phyloP scores from a whole-genome alignment of 2,329 filamentous ascomycete genomes.

The Exophiala phaeomuriformis region DNA sequence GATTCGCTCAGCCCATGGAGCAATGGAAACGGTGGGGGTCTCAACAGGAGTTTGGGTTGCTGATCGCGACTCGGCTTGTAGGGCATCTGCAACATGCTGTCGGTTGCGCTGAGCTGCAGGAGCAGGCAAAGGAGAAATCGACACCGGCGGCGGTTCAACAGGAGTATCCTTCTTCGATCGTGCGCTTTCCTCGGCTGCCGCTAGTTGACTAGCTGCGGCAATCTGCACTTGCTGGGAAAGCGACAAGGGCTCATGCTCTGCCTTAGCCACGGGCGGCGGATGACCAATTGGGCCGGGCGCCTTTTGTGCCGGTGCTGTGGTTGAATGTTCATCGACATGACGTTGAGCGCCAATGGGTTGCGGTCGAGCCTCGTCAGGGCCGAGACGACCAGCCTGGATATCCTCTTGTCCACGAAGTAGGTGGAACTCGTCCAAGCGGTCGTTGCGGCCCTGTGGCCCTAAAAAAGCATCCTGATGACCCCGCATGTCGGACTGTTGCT shows the following conservation, averaged over 20 bases:
- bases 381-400: slow-evolving; percentile 29
- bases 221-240: slow-evolving; percentile 80
- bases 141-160: slow-evolving; percentile 62
- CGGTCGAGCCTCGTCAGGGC: slow-evolving; percentile 37
- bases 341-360: slow-evolving; percentile 33
- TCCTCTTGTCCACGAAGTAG: slow-evolving; percentile 68
- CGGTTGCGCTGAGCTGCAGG: slow-evolving; percentile 79
- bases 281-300: slow-evolving; percentile 15
- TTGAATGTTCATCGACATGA: slow-evolving; percentile 29
- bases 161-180: slow-evolving; percentile 54
- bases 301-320: slow-evolving; percentile 16
- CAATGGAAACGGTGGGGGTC: slow-evolving; percentile 63
- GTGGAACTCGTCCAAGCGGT: slow-evolving; percentile 77
- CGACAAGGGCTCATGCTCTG: slow-evolving; percentile 50
- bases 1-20: slow-evolving; percentile 89
- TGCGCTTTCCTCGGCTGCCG: slow-evolving; percentile 21
- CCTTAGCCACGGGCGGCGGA: slow-evolving; percentile 23
- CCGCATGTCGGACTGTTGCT: slow-evolving; percentile 30
- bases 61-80: slow-evolving; percentile 59
- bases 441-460: slow-evolving; percentile 49
- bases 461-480: slow-evolving; percentile 39
- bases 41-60: slow-evolving; percentile 68
- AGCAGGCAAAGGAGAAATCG: slow-evolving; percentile 74
- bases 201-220: slow-evolving; percentile 43
- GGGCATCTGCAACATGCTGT: slow-evolving; percentile 72